Percentiles rank a stretch among this genome's conserved stretches.
Conservation (phyloP, 768 basidiomycete genomes). For the Calocybe gangraenosa region DNA sequence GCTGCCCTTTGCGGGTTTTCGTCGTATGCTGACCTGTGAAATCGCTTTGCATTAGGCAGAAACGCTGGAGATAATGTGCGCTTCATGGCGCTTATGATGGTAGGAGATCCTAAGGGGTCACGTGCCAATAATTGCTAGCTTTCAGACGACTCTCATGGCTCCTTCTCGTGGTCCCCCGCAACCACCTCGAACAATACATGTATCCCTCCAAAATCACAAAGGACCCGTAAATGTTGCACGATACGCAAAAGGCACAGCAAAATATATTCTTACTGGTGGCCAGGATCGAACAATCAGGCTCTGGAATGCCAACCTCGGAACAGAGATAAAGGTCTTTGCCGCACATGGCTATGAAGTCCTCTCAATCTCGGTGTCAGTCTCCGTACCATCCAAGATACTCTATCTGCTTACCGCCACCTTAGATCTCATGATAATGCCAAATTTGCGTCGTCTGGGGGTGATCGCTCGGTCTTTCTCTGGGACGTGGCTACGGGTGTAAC, state of each 20-base stretch:
- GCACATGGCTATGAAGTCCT: slow-evolving; percentile 97
- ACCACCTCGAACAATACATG: slow-evolving; percentile 59
- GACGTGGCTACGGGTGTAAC: slow-evolving; percentile 89
- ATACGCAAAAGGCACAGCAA: slow-evolving; percentile 84
- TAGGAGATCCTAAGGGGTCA: background rate
- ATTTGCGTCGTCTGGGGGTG: slow-evolving; percentile 92
- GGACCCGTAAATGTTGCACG: slow-evolving; percentile 89
- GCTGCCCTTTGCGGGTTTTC: slow-evolving; percentile 8
- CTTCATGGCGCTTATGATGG: slow-evolving; percentile 24
- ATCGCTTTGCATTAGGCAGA: slow-evolving; percentile 58
- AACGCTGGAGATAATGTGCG: slow-evolving; percentile 42
- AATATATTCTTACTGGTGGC: slow-evolving; percentile 91
- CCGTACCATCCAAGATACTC: background rate
- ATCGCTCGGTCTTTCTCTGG: slow-evolving; percentile 92
- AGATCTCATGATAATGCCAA: slow-evolving; percentile 92
- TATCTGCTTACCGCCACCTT: slow-evolving; percentile 1
- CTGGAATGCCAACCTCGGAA: slow-evolving; percentile 84
- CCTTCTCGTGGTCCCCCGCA: slow-evolving; percentile 49
- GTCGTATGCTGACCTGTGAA: slow-evolving; percentile 30
- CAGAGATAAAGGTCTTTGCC: slow-evolving; percentile 87
- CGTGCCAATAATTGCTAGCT: background rate
- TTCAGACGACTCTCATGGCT: slow-evolving; percentile 33
- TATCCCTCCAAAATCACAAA: slow-evolving; percentile 61
- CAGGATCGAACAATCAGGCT: slow-evolving; percentile 86
- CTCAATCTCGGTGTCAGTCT: slow-evolving; percentile 78